Evolutionary conservation across 164 flowering plant species (phyloP), one percentile per base, ranked within the genome.

Genomic region (Tetracentron sinense): DNA sequence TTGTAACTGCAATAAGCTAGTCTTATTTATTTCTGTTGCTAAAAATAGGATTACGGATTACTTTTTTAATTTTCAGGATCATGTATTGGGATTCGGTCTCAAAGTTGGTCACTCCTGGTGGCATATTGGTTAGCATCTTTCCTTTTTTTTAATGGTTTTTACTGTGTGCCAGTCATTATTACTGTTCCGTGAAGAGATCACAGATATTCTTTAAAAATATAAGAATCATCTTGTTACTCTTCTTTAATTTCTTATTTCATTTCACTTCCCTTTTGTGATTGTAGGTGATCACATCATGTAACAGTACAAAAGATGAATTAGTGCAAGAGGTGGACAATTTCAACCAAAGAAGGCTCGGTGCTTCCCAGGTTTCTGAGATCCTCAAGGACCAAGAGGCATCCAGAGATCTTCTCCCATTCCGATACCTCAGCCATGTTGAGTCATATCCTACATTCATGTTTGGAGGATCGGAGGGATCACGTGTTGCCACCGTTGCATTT

Each of bases 401-500:
- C 64, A 72, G 71, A 65, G 77, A 70, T 64, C 56, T 65, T 12
- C 70, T 81, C 33, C 62, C 67, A 25, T 88, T 95, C 59, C 83
- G 68, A 20, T 92, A 88, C 66, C 56, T 86, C 23, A 79, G 79
- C 65, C 99, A 95, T 68, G 81, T 92, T 29, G 85, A 82, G 53
- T 56, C 97, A 3, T 92, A 95, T 68, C 97, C 97, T 0, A 92
- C 97, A 21, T 95, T 92, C 76, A 85, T 76, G 90, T 95, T 91
- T 77, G 96, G 97, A 50, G 99, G 99, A 58, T 78, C 83, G 15
- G 92, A 82, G 20, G 99, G 99, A 46, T 84, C 94, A 8, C 92
- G 96, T 59, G 99, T 95, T 60, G 92, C 96, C 29, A 95, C 99
- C 0, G 97, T 92, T 62, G 99, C 97, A 61, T 90, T 92, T 69